A percentile compares a stretch with the other conserved stretches of the same genome.
Evolutionary conservation across 2,329 filamentous ascomycete species (phyloP).

Genomic region (Alternaria burnsii): DNA sequence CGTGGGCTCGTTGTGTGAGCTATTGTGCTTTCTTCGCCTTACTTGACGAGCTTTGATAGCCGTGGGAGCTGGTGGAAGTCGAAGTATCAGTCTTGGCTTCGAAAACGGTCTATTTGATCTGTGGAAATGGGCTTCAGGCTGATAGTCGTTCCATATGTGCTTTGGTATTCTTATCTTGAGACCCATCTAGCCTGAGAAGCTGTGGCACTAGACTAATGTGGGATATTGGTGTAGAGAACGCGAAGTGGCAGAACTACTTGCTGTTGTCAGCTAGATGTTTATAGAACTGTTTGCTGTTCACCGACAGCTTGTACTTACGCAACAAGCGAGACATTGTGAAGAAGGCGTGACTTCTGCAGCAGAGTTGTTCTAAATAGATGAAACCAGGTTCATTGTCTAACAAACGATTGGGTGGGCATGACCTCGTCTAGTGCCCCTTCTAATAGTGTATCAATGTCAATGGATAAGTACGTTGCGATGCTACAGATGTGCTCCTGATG

Average conservation of each 20-base stretch:
- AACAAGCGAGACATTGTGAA: background rate
- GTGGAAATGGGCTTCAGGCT: background rate
- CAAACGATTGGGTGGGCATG: background rate
- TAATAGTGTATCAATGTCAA: background rate
- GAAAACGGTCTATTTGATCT: background rate
- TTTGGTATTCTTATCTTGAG: constrained; percentile 20
- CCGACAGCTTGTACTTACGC: constrained; percentile 6
- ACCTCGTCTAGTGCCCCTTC: background rate
- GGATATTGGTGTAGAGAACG: background rate
- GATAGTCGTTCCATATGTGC: constrained; percentile 23
- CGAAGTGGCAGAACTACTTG: background rate
- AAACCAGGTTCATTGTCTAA: background rate
- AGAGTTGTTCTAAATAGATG: background rate
- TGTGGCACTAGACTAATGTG: background rate
- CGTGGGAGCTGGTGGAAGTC: background rate
- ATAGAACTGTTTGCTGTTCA: constrained; percentile 9
- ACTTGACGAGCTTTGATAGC: background rate
- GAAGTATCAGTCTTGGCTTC: background rate
- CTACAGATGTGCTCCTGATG: background rate
- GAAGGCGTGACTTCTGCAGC: background rate
- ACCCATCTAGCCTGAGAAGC: background rate
- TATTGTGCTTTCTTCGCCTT: too few species aligned
- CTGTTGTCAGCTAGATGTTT: constrained; percentile 2
- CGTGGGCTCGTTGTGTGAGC: background rate
- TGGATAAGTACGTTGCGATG: background rate